Conservation (phyloP, 176 grass and related monocot species). For the Bonia amplexicaulis region DNA sequence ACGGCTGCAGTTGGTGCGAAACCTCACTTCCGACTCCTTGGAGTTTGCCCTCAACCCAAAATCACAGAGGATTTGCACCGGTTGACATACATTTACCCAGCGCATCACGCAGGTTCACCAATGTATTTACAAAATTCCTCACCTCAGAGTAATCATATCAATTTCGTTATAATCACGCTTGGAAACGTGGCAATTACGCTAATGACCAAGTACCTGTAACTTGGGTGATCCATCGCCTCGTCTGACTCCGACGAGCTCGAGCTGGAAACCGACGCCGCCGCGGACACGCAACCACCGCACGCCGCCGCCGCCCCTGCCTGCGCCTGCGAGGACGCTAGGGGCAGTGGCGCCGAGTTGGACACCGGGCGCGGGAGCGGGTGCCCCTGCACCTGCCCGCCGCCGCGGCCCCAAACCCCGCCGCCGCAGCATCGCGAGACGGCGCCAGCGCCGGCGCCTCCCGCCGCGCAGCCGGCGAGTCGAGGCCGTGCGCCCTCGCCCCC, state of each 20-base stretch:
- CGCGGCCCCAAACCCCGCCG: not conserved
- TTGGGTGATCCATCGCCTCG: slow-evolving; percentile 35
- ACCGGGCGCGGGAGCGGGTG: slow-evolving; percentile 39
- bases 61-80: not conserved
- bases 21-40: not conserved
- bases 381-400: not conserved
- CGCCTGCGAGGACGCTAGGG: not conserved
- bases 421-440: not conserved
- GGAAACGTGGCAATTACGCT: not conserved
- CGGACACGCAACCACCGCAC: slow-evolving; percentile 11
- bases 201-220: slow-evolving; percentile 38
- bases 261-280: slow-evolving; percentile 43
- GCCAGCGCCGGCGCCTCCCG: not conserved
- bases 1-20: slow-evolving; percentile 13
- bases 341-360: slow-evolving; percentile 27
- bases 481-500: not conserved
- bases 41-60: not conserved
- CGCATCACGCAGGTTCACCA: not conserved
- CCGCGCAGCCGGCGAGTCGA: not conserved
- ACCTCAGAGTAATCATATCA: not conserved
- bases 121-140: not conserved
- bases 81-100: not conserved
- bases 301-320: not conserved
- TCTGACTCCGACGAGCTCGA: slow-evolving; percentile 64
- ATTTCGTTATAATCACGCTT: not conserved